Evolutionary conservation across 768 basidiomycete genomes (phyloP).

Genomic region (Auriscalpium microsporum): DNA sequence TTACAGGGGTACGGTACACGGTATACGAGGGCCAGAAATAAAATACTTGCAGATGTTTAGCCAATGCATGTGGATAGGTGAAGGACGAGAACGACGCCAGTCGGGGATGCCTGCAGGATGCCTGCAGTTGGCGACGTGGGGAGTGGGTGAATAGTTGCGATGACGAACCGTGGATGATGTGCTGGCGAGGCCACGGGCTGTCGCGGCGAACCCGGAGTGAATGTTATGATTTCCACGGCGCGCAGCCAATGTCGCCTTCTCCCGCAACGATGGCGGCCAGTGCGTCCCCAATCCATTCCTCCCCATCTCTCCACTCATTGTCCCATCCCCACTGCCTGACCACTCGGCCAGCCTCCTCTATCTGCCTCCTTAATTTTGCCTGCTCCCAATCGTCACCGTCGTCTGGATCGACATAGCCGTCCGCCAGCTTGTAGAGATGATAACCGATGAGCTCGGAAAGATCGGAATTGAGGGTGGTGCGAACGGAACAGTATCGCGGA

Average conservation of each 20-base stretch:
- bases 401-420: slow-evolving; percentile 24
- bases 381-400: slow-evolving; percentile 22
- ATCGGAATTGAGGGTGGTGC: slow-evolving; percentile 21
- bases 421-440: slow-evolving; percentile 21
- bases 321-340: slow-evolving; percentile 17
- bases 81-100: too few relatives aligned
- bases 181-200: too few relatives aligned
- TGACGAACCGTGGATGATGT: too few relatives aligned
- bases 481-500: slow-evolving; percentile 15
- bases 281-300: slow-evolving; percentile 29
- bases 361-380: not conserved
- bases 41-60: too few relatives aligned
- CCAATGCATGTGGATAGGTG: too few relatives aligned
- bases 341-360: slow-evolving; percentile 17
- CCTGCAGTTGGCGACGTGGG: too few relatives aligned
- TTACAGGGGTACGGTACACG: too few relatives aligned
- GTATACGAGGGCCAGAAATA: too few relatives aligned
- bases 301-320: slow-evolving; percentile 13
- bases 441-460: slow-evolving; percentile 30
- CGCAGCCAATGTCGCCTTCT: slow-evolving; percentile 1
- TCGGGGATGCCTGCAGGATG: too few relatives aligned
- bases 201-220: not conserved
- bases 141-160: too few relatives aligned
- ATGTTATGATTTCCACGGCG: slow-evolving; percentile 2
- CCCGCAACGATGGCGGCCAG: slow-evolving; percentile 18